Base-by-base conservation (phyloP, 163 green algal genomes). In the Chlorella variabilis region DNA sequence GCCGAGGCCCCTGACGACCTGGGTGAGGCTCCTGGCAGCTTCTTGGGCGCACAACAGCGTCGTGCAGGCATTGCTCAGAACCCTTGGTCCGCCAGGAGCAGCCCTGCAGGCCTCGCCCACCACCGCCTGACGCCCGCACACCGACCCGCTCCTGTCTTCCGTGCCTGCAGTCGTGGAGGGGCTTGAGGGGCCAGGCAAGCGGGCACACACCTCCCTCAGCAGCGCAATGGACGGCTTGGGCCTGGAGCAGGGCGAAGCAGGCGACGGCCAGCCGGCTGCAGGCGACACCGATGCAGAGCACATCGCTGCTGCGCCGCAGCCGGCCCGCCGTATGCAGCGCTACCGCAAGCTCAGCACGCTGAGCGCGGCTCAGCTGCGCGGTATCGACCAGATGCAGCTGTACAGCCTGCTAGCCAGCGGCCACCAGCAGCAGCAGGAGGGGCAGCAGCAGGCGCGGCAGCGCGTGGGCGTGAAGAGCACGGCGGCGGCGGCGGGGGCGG, bases 311-410 rank as follows among this genome's bases (percentile, higher is more conserved):
- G 68, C 29, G 4, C 33, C 49, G 17, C 25, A 33, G 11, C 42
- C 59, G 9, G 36, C 48, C 23, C 38, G 39, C 27, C 59, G 81
- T 21, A 45, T 38, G 5, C 71, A 84, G 58, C 76, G 68, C 36
- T 87, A 65, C 36, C 62, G 49, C 27, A 59, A 45, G 31, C 75
- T 86, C 3, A 48, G 67, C 56, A 87, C 83, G 15, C 79, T 87
- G 13, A 87, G 73, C 62, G 82, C 74, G 2, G 18, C 33, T 8
- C 61, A 86, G 77, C 38, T 85, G 29, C 63, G 62, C 39, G 33
- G 13, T 13, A 76, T 80, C 2, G 45, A 77, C 45, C 39, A 49
- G 31, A 4, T 58, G 29, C 66, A 85, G 67, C 71, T 85, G 8
- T 7, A 38, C 38, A 63, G 20, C 45, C 63, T 85, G 58, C 59